phyloP scores from a whole-genome alignment of 331 rosid species.

The Spiraea crenata region DNA sequence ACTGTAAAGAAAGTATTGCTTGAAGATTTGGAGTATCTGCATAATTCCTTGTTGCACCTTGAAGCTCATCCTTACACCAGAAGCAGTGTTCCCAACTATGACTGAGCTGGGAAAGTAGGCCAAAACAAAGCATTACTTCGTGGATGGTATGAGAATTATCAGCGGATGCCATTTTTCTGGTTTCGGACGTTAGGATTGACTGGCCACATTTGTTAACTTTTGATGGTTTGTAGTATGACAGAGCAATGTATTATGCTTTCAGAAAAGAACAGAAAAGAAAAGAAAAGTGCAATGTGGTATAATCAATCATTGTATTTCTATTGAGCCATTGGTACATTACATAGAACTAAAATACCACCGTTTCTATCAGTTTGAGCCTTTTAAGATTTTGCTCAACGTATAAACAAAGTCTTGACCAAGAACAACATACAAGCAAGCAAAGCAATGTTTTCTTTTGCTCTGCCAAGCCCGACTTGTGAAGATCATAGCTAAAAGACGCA shows the following conservation, averaged over 20 bases:
- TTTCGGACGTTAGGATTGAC: neutral
- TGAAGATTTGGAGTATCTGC: slow-evolving; percentile 29
- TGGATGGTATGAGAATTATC: neutral
- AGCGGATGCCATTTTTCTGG: neutral
- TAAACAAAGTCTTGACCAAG: too few relatives aligned
- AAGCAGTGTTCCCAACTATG: neutral
- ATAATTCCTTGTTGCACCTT: slow-evolving; percentile 16
- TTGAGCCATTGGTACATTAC: neutral
- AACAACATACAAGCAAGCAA: too few relatives aligned
- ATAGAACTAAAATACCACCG: too few relatives aligned
- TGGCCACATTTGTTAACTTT: neutral
- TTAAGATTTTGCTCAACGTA: too few relatives aligned
- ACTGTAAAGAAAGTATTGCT: neutral
- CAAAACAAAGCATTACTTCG: neutral
- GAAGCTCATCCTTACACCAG: slow-evolving; percentile 10
- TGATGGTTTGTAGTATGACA: neutral
- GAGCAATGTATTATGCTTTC: neutral
- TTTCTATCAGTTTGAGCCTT: too few relatives aligned
- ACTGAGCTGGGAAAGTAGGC: neutral
- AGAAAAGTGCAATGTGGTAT: neutral
- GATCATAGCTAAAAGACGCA: too few relatives aligned
- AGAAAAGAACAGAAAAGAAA: too few relatives aligned
- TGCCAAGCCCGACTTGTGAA: too few relatives aligned
- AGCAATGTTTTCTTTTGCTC: too few relatives aligned
- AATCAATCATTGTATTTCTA: neutral